These are phyloP conservation scores for Candida fluviatilis DNA, from an alignment of 805 yeast genomes.

Conservation along the genomic window DNA sequence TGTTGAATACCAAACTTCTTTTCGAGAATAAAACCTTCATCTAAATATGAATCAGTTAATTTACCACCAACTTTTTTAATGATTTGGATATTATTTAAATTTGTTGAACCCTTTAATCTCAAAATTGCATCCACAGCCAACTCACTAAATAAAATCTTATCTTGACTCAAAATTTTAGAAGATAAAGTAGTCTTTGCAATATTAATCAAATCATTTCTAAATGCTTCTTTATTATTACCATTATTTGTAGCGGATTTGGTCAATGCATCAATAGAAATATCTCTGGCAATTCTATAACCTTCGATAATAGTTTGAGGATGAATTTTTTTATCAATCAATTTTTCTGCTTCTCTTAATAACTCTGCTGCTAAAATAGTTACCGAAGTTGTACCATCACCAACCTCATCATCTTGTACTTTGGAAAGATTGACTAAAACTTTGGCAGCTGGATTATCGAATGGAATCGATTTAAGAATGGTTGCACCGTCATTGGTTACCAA, in stretches of 20 bases:
- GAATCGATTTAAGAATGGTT: constrained; percentile 88
- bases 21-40: constrained; percentile 91
- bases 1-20: constrained; percentile 93
- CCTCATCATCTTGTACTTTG: constrained; percentile 95
- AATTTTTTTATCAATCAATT: constrained; percentile 83
- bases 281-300: constrained; percentile 86
- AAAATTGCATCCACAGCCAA: constrained; percentile 93
- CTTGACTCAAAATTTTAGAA: constrained; percentile 92
- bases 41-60: constrained; percentile 85
- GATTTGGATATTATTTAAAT: constrained; percentile 88
- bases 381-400: constrained; percentile 97
- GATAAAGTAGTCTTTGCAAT: constrained; percentile 93
- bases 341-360: constrained; percentile 89
- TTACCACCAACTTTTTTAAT: constrained; percentile 93
- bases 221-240: constrained; percentile 50
- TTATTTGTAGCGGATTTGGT: constrained; percentile 74
- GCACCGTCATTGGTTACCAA: constrained; percentile 98
- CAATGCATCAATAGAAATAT: constrained; percentile 80
- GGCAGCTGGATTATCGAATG: constrained; percentile 97
- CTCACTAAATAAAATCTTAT: constrained; percentile 81
- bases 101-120: constrained; percentile 80
- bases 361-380: constrained; percentile 91
- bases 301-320: constrained; percentile 98
- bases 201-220: constrained; percentile 72
- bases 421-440: constrained; percentile 91